Base-by-base conservation (phyloP, 352 stramenopile genomes). In the Globisporangium iwayamae region DNA sequence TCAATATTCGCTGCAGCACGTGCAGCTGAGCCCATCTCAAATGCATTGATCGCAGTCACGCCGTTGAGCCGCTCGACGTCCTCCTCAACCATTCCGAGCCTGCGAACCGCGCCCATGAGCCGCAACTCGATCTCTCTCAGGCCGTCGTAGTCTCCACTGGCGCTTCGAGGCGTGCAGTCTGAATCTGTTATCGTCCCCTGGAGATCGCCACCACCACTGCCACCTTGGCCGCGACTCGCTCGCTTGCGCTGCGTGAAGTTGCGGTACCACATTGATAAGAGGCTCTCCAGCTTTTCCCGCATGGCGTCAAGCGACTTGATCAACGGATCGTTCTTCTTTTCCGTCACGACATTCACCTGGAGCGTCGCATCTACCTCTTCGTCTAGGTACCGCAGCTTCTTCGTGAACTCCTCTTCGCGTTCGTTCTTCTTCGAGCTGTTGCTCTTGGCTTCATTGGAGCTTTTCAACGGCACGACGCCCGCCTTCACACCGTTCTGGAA, bases 321-420 rank as follows among this genome's bases (percentile, higher is more conserved):
- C 28, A 91, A 59, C 28, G 81, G 79, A n/a, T 91, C 81, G 60
- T 89, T 89, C 65, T 87, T 87, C 71, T 90, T 89, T 63, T 89
- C 81, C 0, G 83, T 92, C 25, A 73, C 73, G 30, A 81, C 71
- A 39, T 89, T 89, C 30, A 90, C 79, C 41, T 85, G 79, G 9
- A 87, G 58, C n/a, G 81, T 89, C 10, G 79, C 83, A 14, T 77
- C 69, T 16, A 90, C 73, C 45, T 91, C 83, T 70, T 90, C 81
- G 66, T 85, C 72, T 55, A 92, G 59, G 58, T 85, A 88, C 34
- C 72, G 63, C 56, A 92, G 60, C 54, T 90, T 90, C 41, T 69
- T 76, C 47, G 69, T 50, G 13, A 87, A 87, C 32, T 87, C 75
- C 9, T 89, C 76, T 48, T 74, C 65, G 6, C 72, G 74, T 10